Conservation (phyloP, 208 protist species). For the Eutreptiella sp. region DNA sequence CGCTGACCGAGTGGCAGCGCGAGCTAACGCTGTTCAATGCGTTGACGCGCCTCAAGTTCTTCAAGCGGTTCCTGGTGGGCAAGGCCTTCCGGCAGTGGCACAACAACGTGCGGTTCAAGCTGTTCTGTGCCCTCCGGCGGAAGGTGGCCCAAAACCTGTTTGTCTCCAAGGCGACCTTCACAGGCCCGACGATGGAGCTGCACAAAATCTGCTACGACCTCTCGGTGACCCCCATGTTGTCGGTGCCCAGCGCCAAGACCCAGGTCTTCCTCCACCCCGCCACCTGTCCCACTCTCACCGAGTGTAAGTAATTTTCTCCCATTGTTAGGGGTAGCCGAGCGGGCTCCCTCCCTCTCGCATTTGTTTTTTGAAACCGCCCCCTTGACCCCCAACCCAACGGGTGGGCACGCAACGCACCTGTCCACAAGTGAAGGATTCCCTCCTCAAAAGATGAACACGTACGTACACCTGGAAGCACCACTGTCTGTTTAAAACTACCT, state of each 20-base stretch:
- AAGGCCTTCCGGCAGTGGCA: conserved; percentile 49
- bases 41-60: conserved; percentile 53
- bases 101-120: conserved; percentile 28
- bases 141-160: conserved; percentile 47
- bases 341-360: not conserved
- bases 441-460: too few relatives aligned
- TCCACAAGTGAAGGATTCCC: too few relatives aligned
- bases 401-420: too few relatives aligned
- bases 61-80: conserved; percentile 45
- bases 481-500: too few relatives aligned
- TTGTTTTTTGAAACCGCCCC: conserved; percentile 8
- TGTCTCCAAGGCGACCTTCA: conserved; percentile 41
- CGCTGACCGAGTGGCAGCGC: conserved; percentile 48
- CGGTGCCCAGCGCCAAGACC: not conserved
- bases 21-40: conserved; percentile 48
- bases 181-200: conserved; percentile 21
- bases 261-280: not conserved
- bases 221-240: conserved; percentile 10
- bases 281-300: not conserved
- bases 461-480: too few relatives aligned
- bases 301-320: not conserved
- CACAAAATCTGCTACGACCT: conserved; percentile 38
- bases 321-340: not conserved
- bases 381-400: too few relatives aligned
- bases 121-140: conserved; percentile 34